Conservation (phyloP, 257 asterid species). For the Leonotis leonurus region DNA sequence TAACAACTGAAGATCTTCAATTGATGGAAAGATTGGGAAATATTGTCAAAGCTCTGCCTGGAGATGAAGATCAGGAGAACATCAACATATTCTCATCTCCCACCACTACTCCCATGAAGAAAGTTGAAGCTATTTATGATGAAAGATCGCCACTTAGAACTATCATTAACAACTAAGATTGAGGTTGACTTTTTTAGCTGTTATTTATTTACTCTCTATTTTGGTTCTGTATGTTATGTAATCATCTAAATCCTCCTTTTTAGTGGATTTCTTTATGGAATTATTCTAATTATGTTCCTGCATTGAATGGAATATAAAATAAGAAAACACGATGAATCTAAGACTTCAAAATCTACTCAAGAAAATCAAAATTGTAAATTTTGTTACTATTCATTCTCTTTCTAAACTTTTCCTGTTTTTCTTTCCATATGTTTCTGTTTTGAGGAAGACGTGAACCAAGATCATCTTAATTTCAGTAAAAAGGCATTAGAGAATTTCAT, state of each 20-base stretch:
- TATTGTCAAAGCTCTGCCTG: conserved; percentile 30
- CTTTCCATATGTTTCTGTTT: too few relatives aligned
- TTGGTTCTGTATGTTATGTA: conserved; percentile 2
- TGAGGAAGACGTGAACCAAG: too few relatives aligned
- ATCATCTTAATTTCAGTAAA: too few relatives aligned
- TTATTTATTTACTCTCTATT: not conserved
- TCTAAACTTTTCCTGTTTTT: too few relatives aligned
- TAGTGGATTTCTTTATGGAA: not conserved
- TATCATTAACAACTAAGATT: conserved; percentile 46
- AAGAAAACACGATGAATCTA: too few relatives aligned
- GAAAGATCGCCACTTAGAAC: conserved; percentile 67
- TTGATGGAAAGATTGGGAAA: conserved; percentile 44
- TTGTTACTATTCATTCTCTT: too few relatives aligned
- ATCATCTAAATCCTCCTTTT: not conserved
- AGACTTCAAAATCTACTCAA: too few relatives aligned
- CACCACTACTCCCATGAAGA: too few relatives aligned
- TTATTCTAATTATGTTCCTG: not conserved
- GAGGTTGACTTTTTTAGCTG: not conserved
- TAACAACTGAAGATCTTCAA: conserved; percentile 42
- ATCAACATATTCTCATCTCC: conserved; percentile 21
- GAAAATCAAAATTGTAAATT: too few relatives aligned
- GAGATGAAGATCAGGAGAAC: conserved; percentile 66
- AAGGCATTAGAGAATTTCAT: too few relatives aligned
- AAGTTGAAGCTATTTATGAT: conserved; percentile 40
- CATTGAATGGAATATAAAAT: too few relatives aligned